Evolutionary conservation across 2,329 filamentous ascomycete species (phyloP), one percentile per base, ranked within the genome.

Genomic region (Pseudogymnoascus sp.): DNA sequence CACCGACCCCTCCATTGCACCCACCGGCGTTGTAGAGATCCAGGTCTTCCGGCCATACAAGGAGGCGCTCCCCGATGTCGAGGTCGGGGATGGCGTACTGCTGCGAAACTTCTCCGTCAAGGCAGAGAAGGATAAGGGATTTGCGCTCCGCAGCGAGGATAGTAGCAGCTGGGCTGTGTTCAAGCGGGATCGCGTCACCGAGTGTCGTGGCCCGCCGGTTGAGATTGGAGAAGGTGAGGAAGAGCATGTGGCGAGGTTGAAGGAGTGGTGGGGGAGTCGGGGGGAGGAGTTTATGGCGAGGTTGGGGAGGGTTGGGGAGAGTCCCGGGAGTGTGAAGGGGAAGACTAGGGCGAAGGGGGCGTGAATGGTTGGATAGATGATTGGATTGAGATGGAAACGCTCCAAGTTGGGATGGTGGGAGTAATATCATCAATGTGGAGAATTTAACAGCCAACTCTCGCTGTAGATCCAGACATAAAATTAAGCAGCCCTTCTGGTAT

Each of bases 81-180:
- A 75, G 37, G 72, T 74, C 3, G 83, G 83, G 5, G 82, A 86
- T 65, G 76, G 81, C 2, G 74, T 86, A 30, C 73, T 86, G 30
- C 75, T 86, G 37, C 77, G 80, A 21, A 75, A 77, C 55, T 82
- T 86, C 63, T 74, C 75, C 26, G 79, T 84, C 12, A 73, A 78
- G 39, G 74, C 81, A 2, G 71, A 84, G 57, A 77, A 78, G 61
- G 75, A 74, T 48, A 78, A 78, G 58, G 82, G 79, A 1, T 84
- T 81, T 63, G 82, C 80, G 0, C 71, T 85, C 57, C 73, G 76
- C 55, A 69, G 68, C 10, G 66, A 67, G 9, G 79, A 80, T 45
- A 74, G 72, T 33, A 84, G 81, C 13, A 79, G 80, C 59, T 86
- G 84, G 80, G 83, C 81, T 1, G 81, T 86, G 2, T 85, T 82